Evolutionary conservation across 306 rosid species (phyloP).

Genomic region (Cicer chorassanicum): DNA sequence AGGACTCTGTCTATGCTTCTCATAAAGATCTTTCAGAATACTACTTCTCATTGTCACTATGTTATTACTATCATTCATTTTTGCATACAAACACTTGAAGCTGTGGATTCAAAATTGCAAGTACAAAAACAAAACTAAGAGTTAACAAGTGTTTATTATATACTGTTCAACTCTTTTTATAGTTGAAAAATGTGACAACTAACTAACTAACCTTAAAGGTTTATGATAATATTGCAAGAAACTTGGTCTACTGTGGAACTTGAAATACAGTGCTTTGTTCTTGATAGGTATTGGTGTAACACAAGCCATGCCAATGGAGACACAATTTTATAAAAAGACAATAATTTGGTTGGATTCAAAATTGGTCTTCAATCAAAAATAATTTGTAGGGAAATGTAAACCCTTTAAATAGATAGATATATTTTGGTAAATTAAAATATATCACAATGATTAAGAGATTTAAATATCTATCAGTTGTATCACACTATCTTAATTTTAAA

Average conservation of each 20-base stretch:
- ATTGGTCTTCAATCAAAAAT: too few relatives aligned
- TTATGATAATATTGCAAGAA: neutral
- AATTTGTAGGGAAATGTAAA: too few relatives aligned
- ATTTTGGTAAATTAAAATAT: too few relatives aligned
- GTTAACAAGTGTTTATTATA: neutral
- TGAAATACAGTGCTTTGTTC: neutral
- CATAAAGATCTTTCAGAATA: constrained; percentile 72
- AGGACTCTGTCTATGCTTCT: constrained; percentile 83
- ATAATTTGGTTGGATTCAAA: too few relatives aligned
- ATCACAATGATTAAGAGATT: too few relatives aligned
- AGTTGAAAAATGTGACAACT: neutral
- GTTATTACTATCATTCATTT: constrained; percentile 45
- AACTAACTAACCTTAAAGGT: constrained; percentile 38
- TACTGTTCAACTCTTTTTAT: neutral
- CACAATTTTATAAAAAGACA: neutral
- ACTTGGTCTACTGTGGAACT: neutral
- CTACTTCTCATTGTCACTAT: constrained; percentile 52
- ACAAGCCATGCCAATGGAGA: constrained; percentile 13
- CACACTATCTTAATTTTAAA: neutral
- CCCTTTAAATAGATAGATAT: too few relatives aligned
- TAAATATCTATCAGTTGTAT: too few relatives aligned
- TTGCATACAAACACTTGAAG: constrained; percentile 3
- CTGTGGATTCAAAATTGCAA: neutral
- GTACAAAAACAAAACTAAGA: neutral
- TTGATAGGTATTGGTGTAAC: neutral